Evolutionary conservation across 352 stramenopile genomes (phyloP).

Genomic region (Pythium brachiatum): DNA sequence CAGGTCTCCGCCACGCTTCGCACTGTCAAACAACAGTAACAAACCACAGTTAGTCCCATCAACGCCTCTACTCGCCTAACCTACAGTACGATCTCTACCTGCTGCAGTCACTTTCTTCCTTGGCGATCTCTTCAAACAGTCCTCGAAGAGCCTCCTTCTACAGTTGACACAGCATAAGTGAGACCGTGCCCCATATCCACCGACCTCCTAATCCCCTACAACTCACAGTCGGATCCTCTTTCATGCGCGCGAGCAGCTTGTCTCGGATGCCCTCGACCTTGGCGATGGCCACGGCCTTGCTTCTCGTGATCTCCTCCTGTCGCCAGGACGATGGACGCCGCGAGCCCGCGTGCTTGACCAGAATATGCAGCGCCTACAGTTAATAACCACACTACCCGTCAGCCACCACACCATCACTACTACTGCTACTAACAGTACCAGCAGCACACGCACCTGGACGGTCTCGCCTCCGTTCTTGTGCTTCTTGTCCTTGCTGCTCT

Average conservation of each 20-base stretch:
- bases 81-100: constrained; percentile 40
- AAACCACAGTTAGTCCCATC: neutral
- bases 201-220: neutral
- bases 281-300: constrained; percentile 78
- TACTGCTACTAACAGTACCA: neutral
- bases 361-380: constrained; percentile 72
- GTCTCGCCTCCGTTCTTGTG: constrained; percentile 32
- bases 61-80: neutral
- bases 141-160: constrained; percentile 48
- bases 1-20: constrained; percentile 90
- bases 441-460: constrained; percentile 36
- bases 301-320: constrained; percentile 85
- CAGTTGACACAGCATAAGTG: neutral
- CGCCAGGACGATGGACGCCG: constrained; percentile 84
- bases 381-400: neutral
- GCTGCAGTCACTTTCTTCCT: constrained; percentile 87
- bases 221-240: constrained; percentile 63
- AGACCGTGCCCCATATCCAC: neutral
- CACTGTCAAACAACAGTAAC: constrained; percentile 32
- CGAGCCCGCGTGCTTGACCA: constrained; percentile 86
- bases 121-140: constrained; percentile 84
- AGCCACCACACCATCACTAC: neutral
- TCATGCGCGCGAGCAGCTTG: constrained; percentile 68
- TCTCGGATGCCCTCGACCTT: constrained; percentile 81
- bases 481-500: constrained; percentile 22